Percentiles rank a stretch among this genome's conserved stretches.
Evolutionary conservation across 495 filamentous ascomycete species (phyloP).

Genomic region (Penicillium goetzii): DNA sequence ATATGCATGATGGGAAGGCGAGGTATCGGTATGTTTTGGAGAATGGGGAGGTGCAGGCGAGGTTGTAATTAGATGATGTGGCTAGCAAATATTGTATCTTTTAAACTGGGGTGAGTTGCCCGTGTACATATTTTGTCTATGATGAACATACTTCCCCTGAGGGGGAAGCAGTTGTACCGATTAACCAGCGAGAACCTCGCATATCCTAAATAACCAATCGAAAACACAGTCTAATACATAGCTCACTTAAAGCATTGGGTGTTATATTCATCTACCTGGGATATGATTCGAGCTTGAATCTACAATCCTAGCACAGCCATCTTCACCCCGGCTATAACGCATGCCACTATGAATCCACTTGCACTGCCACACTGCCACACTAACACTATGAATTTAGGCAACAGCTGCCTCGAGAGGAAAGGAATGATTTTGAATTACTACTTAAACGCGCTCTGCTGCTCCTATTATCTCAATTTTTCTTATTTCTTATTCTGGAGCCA

Average conservation of each 20-base stretch:
- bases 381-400: not conserved
- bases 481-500: not conserved
- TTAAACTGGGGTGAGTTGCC: not conserved
- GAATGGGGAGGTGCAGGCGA: slow-evolving; percentile 54
- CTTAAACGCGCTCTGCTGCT: not conserved
- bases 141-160: not conserved
- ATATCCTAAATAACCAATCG: not conserved
- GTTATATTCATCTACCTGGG: not conserved
- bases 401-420: not conserved
- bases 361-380: slow-evolving; percentile 4
- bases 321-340: not conserved
- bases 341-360: not conserved
- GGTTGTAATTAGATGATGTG: slow-evolving; percentile 25
- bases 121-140: not conserved
- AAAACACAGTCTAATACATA: not conserved
- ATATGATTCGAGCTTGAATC: not conserved
- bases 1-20: slow-evolving; percentile 71
- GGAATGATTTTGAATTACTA: not conserved
- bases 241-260: not conserved
- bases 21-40: slow-evolving; percentile 76
- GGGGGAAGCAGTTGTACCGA: not conserved
- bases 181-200: not conserved
- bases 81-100: slow-evolving; percentile 12
- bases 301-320: not conserved
- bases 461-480: not conserved